Evolutionary conservation across 169 alveolate species (phyloP).

Genomic region (Theileria parva): DNA sequence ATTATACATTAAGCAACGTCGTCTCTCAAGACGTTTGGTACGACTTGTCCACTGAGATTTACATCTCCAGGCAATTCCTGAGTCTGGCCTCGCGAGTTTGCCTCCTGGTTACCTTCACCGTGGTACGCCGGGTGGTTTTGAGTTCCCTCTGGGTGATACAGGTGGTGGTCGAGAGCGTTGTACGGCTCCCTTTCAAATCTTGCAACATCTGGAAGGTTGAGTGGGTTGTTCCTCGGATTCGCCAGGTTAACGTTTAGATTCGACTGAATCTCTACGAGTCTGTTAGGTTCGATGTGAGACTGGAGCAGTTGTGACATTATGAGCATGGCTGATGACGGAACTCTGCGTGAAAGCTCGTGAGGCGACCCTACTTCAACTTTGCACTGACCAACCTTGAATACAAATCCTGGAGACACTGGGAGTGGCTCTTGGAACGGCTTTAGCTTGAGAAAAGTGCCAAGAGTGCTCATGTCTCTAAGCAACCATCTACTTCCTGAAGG

Average conservation of each 20-base stretch:
- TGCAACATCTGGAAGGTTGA: not conserved
- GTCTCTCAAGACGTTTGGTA: not conserved
- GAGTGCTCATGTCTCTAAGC: constrained; percentile 82
- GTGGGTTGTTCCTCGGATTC: not conserved
- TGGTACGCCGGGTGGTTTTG: constrained; percentile 9
- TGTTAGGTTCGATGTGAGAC: constrained; percentile 35
- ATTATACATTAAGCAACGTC: constrained; percentile 15
- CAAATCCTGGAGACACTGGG: constrained; percentile 76
- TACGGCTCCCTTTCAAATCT: not conserved
- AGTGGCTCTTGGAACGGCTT: constrained; percentile 82
- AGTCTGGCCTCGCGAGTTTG: not conserved
- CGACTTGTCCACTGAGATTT: constrained; percentile 8
- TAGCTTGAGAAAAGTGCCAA: constrained; percentile 85
- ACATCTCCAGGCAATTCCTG: not conserved
- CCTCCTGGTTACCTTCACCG: constrained; percentile 2
- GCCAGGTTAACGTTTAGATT: not conserved
- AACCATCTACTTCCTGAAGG: constrained; percentile 81
- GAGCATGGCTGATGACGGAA: constrained; percentile 62
- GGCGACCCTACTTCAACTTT: constrained; percentile 79
- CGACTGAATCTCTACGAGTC: constrained; percentile 12
- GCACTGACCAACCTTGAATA: constrained; percentile 88
- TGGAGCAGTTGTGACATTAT: constrained; percentile 63
- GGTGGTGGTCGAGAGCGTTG: not conserved
- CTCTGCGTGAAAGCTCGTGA: constrained; percentile 55
- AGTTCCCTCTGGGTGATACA: not conserved